A percentile compares a stretch with the other conserved stretches of the same genome.
These are phyloP conservation scores for Arabidopsis hybrid DNA, from an alignment of 441 rosid genomes.

Conservation along the genomic window DNA sequence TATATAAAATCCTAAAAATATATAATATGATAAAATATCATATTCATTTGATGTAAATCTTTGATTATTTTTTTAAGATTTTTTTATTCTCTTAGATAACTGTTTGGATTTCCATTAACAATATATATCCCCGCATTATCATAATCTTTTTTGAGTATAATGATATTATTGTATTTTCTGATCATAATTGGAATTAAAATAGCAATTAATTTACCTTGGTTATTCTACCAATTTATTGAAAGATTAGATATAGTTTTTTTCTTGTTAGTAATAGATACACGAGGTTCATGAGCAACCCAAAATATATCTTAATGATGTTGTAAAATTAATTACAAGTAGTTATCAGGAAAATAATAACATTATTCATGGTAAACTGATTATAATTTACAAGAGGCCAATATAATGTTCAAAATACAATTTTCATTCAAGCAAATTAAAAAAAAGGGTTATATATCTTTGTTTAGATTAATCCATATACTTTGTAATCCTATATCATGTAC, in stretches of 20 bases:
- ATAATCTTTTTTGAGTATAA: not conserved
- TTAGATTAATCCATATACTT: not conserved
- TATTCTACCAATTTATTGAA: not conserved
- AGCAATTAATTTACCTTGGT: constrained; percentile 1
- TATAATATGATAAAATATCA: not conserved
- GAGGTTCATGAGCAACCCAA: constrained; percentile 9
- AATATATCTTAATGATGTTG: not conserved
- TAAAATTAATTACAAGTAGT: not conserved
- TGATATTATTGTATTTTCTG: not conserved
- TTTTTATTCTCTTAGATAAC: not conserved
- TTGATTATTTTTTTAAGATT: not conserved
- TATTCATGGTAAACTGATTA: not conserved
- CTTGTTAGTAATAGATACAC: not conserved
- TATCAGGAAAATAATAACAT: not conserved
- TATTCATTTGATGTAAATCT: not conserved
- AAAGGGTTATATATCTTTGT: not conserved
- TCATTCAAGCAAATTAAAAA: not conserved
- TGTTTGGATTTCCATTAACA: constrained; percentile 1
- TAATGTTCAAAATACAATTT: not conserved
- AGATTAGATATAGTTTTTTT: not conserved
- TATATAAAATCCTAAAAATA: no score
- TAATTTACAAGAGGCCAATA: not conserved
- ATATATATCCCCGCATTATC: constrained; percentile 2
- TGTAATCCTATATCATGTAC: not conserved
- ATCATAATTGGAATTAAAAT: not conserved